These are phyloP conservation scores for Fusarium burgessii DNA, from an alignment of 2,329 filamentous ascomycete genomes.

Conservation along the genomic window DNA sequence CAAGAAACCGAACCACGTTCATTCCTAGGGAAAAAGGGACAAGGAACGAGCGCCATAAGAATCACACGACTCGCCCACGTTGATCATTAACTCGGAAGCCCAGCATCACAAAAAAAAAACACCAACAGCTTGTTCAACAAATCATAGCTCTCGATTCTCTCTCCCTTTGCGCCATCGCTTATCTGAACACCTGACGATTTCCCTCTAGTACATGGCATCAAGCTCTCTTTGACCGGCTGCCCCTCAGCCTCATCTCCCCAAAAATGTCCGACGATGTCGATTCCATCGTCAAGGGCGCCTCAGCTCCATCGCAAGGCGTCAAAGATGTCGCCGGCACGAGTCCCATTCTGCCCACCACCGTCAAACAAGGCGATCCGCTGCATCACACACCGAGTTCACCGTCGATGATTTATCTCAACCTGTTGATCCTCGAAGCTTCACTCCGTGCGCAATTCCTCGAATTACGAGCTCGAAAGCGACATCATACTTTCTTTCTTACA, in stretches of 20 bases:
- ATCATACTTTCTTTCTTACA: constrained; percentile 92
- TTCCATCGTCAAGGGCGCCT: constrained; percentile 91
- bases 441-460: constrained; percentile 93
- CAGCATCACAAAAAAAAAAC: background rate
- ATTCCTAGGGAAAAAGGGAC: constrained; percentile 21
- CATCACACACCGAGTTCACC: constrained; percentile 88
- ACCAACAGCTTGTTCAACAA: constrained; percentile 9
- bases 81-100: constrained; percentile 15
- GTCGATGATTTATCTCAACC: constrained; percentile 97
- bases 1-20: constrained; percentile 30
- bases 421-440: constrained; percentile 95
- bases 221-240: constrained; percentile 40
- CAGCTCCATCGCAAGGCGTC: constrained; percentile 69
- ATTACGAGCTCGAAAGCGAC: constrained; percentile 85
- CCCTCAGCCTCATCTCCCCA: constrained; percentile 32
- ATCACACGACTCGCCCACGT: constrained; percentile 32
- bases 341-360: constrained; percentile 58
- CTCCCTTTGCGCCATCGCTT: constrained; percentile 10
- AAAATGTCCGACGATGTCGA: constrained; percentile 78
- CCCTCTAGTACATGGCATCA: constrained; percentile 40
- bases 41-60: constrained; percentile 17
- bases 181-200: constrained; percentile 25
- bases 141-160: constrained; percentile 8
- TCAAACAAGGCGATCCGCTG: constrained; percentile 74
- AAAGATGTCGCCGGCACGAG: constrained; percentile 55